phyloP scores from a whole-genome alignment of 768 basidiomycete genomes.

The Trametes gibbosa region DNA sequence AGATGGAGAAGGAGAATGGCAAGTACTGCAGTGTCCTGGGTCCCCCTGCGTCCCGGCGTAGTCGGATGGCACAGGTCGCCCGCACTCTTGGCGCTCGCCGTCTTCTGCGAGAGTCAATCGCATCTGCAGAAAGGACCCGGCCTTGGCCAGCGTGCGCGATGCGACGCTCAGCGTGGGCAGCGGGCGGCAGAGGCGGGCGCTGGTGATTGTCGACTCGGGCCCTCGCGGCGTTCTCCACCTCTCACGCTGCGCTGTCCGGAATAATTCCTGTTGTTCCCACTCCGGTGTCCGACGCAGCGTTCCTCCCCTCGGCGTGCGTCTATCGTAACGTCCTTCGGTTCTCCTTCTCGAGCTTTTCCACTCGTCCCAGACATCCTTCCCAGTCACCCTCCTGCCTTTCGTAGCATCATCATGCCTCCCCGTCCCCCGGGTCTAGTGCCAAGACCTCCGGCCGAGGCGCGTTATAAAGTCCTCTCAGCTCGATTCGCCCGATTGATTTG shows the following conservation, averaged over 20 bases:
- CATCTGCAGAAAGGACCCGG: slow-evolving; percentile 7
- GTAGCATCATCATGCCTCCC: slow-evolving; percentile 1
- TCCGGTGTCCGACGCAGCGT: slow-evolving; percentile 7
- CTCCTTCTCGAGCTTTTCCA: slow-evolving; percentile 12
- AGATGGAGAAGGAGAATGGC: no score
- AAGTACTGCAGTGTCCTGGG: slow-evolving; percentile 8
- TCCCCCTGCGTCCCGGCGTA: neutral
- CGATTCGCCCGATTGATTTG: slow-evolving; percentile 8
- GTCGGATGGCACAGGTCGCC: neutral
- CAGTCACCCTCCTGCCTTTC: slow-evolving; percentile 9
- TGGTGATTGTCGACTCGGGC: slow-evolving; percentile 7
- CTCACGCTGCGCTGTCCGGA: slow-evolving; percentile 1
- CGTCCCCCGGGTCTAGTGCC: slow-evolving; percentile 9
- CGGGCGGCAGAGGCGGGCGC: neutral
- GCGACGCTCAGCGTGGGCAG: no score
- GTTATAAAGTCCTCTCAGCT: slow-evolving; percentile 13
- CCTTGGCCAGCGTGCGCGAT: neutral
- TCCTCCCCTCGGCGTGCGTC: slow-evolving; percentile 6
- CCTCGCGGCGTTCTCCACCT: slow-evolving; percentile 6
- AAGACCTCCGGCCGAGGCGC: slow-evolving; percentile 1
- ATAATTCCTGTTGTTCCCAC: slow-evolving; percentile 9
- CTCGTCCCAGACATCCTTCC: slow-evolving; percentile 6
- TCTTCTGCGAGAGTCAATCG: slow-evolving; percentile 9
- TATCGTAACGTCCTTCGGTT: slow-evolving; percentile 14
- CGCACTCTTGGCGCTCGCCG: slow-evolving; percentile 6